Evolutionary conservation across 768 basidiomycete genomes (phyloP).

Genomic region (Dentipellis sp.): DNA sequence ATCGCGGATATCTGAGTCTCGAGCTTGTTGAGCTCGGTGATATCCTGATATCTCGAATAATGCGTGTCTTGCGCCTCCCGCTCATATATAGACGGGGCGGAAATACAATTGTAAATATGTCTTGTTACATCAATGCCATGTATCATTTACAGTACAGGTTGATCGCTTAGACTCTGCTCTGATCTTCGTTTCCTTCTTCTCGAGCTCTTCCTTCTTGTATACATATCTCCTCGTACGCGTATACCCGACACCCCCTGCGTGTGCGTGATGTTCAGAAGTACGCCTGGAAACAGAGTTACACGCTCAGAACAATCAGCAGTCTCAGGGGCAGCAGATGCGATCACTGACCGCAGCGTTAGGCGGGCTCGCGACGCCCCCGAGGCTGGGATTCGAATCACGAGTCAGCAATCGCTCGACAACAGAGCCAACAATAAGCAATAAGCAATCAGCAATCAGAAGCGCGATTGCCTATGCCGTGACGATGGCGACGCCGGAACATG

Average conservation of each 20-base stretch:
- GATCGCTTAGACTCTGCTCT: too few species aligned
- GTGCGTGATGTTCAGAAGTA: slow-evolving; percentile 15
- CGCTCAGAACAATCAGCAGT: too few species aligned
- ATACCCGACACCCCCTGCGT: too few species aligned
- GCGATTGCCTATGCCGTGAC: not conserved
- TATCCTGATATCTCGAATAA: not conserved
- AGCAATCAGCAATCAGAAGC: not conserved
- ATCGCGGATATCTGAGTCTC: not conserved
- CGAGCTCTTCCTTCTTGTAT: too few species aligned
- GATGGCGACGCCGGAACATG: not conserved
- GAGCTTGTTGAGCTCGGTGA: not conserved
- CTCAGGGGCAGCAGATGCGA: not conserved
- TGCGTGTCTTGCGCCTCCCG: too few species aligned
- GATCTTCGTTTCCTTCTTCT: too few species aligned
- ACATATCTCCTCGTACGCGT: too few species aligned
- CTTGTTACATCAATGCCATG: too few species aligned
- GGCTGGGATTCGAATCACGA: slow-evolving; percentile 27
- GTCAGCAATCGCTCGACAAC: not conserved
- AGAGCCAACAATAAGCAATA: not conserved
- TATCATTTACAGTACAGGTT: too few species aligned
- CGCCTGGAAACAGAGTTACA: slow-evolving; percentile 9
- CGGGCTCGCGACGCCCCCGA: slow-evolving; percentile 62
- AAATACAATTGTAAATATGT: too few species aligned
- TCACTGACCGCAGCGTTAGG: slow-evolving; percentile 60
- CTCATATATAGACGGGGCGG: too few species aligned